phyloP scores from a whole-genome alignment of 208 protist genomes.

The Vickermania spadyakhi region DNA sequence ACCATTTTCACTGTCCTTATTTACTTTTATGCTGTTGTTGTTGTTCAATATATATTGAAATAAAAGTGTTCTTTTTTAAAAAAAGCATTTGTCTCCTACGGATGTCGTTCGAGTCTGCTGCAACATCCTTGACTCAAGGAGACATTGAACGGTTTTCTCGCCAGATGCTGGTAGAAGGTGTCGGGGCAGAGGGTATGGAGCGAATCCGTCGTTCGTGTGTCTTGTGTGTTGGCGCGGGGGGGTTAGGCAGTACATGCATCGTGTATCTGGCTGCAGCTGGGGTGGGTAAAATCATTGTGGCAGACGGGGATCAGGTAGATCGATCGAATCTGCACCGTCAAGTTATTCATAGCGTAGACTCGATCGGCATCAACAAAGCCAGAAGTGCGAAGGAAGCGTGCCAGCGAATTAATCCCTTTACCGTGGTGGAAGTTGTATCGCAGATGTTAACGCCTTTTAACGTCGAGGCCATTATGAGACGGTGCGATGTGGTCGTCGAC shows the following conservation, averaged over 20 bases:
- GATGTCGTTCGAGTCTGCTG: constrained; percentile 11
- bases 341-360: constrained; percentile 77
- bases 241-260: constrained; percentile 88
- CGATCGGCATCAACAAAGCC: constrained; percentile 69
- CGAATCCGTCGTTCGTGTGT: constrained; percentile 50
- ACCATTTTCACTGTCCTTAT: constrained; percentile 4
- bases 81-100: not conserved
- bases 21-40: constrained; percentile 7
- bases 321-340: constrained; percentile 93
- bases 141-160: constrained; percentile 84
- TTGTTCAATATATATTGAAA: constrained; percentile 2
- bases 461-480: constrained; percentile 49
- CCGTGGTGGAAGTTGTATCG: constrained; percentile 22
- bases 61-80: not conserved
- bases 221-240: constrained; percentile 90
- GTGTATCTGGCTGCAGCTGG: constrained; percentile 92
- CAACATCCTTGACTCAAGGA: constrained; percentile 29
- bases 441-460: constrained; percentile 50
- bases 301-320: constrained; percentile 93
- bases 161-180: constrained; percentile 83
- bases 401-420: constrained; percentile 48
- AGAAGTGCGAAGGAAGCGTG: constrained; percentile 65
- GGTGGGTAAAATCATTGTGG: constrained; percentile 79
- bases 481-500: constrained; percentile 89
- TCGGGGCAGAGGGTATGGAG: constrained; percentile 66